Evolutionary conservation across 169 alveolate species (phyloP).

Genomic region (Eimeria praecox): DNA sequence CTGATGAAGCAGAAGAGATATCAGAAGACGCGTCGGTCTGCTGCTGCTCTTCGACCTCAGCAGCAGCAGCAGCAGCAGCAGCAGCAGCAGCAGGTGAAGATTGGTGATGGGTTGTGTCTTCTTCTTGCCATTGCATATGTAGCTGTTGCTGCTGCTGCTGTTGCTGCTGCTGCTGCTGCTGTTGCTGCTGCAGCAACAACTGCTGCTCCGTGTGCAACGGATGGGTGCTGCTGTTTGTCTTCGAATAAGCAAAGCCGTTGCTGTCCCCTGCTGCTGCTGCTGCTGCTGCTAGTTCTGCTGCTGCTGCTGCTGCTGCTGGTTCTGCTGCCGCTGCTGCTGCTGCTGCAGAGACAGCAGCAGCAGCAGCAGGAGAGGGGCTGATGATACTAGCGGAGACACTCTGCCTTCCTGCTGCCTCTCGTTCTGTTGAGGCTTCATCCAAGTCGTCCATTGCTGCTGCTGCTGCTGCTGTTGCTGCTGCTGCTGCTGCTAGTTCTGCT

Average conservation of each 20-base stretch:
- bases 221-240: too few species aligned
- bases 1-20: not conserved
- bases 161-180: not conserved
- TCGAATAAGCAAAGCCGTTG: not conserved
- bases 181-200: not conserved
- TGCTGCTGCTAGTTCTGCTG: constrained; percentile 16
- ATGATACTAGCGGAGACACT: not conserved
- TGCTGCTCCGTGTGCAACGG: not conserved
- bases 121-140: not conserved
- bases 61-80: not conserved
- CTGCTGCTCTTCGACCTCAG: not conserved
- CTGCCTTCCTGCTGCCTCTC: not conserved
- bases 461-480: constrained; percentile 26
- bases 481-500: constrained; percentile 30
- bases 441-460: constrained; percentile 51
- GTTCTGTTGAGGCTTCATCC: not conserved
- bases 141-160: not conserved
- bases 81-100: not conserved
- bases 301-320: not conserved
- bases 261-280: constrained; percentile 7
- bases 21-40: not conserved
- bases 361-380: not conserved
- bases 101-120: not conserved
- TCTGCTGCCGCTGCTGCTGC: not conserved
- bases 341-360: constrained; percentile 3